A percentile compares a stretch with the other conserved stretches of the same genome.
phyloP scores from a whole-genome alignment of 176 grass and related monocot species.

The Pharus latifolius region DNA sequence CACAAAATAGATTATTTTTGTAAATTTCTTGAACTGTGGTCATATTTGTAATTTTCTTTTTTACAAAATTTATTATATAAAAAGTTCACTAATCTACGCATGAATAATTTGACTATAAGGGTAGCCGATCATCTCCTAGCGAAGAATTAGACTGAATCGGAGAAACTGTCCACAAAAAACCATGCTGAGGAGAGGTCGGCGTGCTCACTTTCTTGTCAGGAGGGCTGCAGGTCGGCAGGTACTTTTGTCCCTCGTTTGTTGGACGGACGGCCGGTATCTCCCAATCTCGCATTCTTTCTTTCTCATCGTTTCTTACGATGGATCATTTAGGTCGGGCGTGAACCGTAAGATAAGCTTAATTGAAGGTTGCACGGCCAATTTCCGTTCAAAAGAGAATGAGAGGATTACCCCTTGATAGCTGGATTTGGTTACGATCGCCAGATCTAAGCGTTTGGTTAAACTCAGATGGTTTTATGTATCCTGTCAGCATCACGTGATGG shows the following conservation, averaged over 20 bases:
- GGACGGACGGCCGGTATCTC: background rate
- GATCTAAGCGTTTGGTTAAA: background rate
- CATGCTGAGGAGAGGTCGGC: background rate
- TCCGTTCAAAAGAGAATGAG: background rate
- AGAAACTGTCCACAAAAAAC: too few relatives aligned
- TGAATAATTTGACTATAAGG: too few relatives aligned
- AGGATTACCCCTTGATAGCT: background rate
- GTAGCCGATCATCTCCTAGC: too few relatives aligned
- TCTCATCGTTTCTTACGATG: background rate
- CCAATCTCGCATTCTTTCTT: too few relatives aligned
- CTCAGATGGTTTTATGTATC: background rate
- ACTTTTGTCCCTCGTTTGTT: background rate
- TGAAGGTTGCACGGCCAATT: background rate
- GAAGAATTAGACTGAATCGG: too few relatives aligned
- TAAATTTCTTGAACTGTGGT: too few relatives aligned
- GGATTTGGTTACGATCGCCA: background rate
- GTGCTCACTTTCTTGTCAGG: constrained; percentile 8
- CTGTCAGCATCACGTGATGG: too few relatives aligned
- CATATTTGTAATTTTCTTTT: too few relatives aligned
- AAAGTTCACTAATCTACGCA: too few relatives aligned
- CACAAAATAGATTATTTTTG: too few relatives aligned
- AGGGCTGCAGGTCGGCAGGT: background rate
- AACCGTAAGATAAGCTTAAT: background rate
- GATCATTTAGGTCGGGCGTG: background rate
- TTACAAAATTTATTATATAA: too few relatives aligned